These are phyloP conservation scores for Antarctomyces pellizariae DNA, from an alignment of 495 filamentous ascomycete genomes.

Conservation along the genomic window DNA sequence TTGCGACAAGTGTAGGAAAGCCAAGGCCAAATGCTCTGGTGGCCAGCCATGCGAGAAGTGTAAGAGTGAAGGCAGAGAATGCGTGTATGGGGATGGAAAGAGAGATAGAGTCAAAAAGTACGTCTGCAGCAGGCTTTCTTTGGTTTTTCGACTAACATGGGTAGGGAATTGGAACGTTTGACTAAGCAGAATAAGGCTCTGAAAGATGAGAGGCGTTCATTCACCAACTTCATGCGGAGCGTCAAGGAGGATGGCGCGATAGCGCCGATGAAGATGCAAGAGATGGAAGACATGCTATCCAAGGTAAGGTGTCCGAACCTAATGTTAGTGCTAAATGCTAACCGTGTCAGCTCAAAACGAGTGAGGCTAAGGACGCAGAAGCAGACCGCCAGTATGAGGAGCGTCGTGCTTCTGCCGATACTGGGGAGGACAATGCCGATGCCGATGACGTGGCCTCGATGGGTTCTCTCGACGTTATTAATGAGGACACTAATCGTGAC, in stretches of 20 bases:
- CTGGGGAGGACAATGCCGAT: constrained; percentile 17
- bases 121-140: constrained; percentile 4
- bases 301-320: constrained; percentile 5
- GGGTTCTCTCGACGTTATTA: constrained; percentile 33
- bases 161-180: constrained; percentile 19
- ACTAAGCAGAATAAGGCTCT: constrained; percentile 22
- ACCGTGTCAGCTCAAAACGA: not conserved
- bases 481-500: constrained; percentile 33
- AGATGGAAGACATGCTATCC: constrained; percentile 6
- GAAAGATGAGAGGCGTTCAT: constrained; percentile 14
- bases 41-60: constrained; percentile 30
- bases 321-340: not conserved
- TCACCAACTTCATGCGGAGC: constrained; percentile 17
- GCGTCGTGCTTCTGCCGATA: constrained; percentile 13
- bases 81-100: constrained; percentile 31
- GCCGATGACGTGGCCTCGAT: constrained; percentile 39
- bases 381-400: constrained; percentile 7
- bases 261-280: constrained; percentile 22
- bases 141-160: not conserved
- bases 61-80: constrained; percentile 20
- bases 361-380: too few relatives aligned
- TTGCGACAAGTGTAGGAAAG: constrained; percentile 13
- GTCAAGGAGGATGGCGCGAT: constrained; percentile 17
- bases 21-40: constrained; percentile 33
- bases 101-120: constrained; percentile 28